These are phyloP conservation scores for Westerdykella sp. DNA, from an alignment of 2,329 filamentous ascomycete genomes.

Conservation along the genomic window DNA sequence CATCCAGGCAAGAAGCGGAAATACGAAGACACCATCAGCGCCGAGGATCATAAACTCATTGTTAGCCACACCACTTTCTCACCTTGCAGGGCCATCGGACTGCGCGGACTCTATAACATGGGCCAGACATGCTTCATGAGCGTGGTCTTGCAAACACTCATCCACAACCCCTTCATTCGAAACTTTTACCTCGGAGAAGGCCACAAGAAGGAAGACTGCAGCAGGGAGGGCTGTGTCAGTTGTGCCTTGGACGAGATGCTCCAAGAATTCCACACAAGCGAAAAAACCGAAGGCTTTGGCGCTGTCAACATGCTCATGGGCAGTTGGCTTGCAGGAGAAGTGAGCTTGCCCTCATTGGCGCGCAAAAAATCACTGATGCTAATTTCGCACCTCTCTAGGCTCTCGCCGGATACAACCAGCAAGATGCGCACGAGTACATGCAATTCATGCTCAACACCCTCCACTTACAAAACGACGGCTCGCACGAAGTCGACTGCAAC, in stretches of 20 bases:
- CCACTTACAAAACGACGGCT: constrained; percentile 68
- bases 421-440: constrained; percentile 96
- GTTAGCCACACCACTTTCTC: constrained; percentile 70
- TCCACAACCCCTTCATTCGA: constrained; percentile 86
- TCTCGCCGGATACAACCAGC: constrained; percentile 80
- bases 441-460: constrained; percentile 91
- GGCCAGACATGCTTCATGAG: constrained; percentile 99
- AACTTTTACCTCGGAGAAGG: constrained; percentile 91
- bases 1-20: constrained; percentile 61
- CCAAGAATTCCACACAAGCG: constrained; percentile 58
- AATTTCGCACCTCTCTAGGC: constrained; percentile 19
- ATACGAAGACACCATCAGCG: constrained; percentile 57
- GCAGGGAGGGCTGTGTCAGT: constrained; percentile 50
- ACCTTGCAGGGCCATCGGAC: constrained; percentile 78
- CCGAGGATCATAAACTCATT: constrained; percentile 70
- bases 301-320: constrained; percentile 83
- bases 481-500: constrained; percentile 52
- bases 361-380: not conserved
- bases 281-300: constrained; percentile 83
- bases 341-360: constrained; percentile 45
- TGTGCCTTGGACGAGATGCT: constrained; percentile 59
- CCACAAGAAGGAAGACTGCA: constrained; percentile 72
- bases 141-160: constrained; percentile 84
- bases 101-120: constrained; percentile 92
- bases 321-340: constrained; percentile 76